Evolutionary conservation across 257 asterid species (phyloP).

Genomic region (Cruciata laevipes): DNA sequence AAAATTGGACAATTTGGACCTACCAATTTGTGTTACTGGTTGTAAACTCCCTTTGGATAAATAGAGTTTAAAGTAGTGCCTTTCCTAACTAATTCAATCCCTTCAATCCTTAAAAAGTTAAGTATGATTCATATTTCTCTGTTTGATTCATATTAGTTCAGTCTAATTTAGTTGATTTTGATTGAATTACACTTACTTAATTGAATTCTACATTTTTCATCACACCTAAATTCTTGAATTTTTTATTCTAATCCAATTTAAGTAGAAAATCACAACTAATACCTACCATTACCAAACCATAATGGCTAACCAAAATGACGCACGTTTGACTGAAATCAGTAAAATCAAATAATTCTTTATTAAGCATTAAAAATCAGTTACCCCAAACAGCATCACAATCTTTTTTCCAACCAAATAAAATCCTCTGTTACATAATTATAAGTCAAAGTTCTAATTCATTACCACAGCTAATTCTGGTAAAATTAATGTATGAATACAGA

Average conservation of each 20-base stretch:
- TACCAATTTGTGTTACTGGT: no score
- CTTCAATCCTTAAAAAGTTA: no score
- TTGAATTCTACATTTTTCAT: no score
- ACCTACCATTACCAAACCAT: conserved; percentile 3
- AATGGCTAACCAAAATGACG: background rate
- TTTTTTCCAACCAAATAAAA: background rate
- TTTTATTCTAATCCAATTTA: no score
- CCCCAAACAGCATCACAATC: background rate
- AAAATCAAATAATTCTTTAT: background rate
- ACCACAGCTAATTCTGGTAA: background rate
- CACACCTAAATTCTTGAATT: no score
- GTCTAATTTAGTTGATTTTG: no score
- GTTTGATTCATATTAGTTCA: background rate
- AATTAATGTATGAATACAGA: background rate
- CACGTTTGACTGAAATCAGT: background rate
- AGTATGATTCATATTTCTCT: background rate
- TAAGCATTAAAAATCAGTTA: background rate
- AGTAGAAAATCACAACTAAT: background rate
- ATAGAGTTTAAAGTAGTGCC: background rate
- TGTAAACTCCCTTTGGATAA: background rate
- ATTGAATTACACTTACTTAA: no score
- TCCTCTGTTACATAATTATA: background rate
- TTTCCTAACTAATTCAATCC: no score
- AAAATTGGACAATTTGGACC: no score
- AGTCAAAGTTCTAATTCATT: background rate